phyloP scores from a whole-genome alignment of 2,329 filamentous ascomycete genomes.

The Penicillium frequentans region DNA sequence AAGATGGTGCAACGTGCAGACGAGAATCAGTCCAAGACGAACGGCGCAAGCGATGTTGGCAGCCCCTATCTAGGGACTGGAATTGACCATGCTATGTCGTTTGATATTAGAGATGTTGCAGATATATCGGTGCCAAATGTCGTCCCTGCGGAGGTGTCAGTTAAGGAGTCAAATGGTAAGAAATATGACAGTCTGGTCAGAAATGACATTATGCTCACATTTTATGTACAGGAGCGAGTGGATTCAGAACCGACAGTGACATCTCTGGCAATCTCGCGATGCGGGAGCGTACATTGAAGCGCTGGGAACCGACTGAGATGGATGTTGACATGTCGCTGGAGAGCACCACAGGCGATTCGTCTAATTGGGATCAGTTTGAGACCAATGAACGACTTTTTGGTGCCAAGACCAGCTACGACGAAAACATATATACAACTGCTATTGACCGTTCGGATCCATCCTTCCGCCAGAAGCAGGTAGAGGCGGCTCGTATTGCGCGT shows the following conservation, averaged over 20 bases:
- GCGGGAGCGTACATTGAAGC: constrained; percentile 74
- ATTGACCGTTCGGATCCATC: constrained; percentile 83
- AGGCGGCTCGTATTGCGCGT: constrained; percentile 78
- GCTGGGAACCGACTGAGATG: constrained; percentile 71
- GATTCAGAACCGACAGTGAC: constrained; percentile 83
- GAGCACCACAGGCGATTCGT: constrained; percentile 44
- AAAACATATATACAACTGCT: constrained; percentile 88
- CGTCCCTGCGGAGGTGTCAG: constrained; percentile 50
- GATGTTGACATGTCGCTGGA: constrained; percentile 72
- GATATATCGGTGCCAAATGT: constrained; percentile 58
- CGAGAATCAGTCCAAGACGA: constrained; percentile 35
- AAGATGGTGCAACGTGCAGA: constrained; percentile 64
- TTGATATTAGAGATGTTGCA: constrained; percentile 61
- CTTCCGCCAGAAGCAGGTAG: constrained; percentile 74
- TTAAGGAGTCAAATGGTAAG: constrained; percentile 60
- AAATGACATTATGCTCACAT: background rate
- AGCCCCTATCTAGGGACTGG: constrained; percentile 44
- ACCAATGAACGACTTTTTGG: constrained; percentile 87
- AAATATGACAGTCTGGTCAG: background rate
- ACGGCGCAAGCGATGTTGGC: constrained; percentile 43
- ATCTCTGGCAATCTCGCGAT: constrained; percentile 74
- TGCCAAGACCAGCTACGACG: constrained; percentile 84
- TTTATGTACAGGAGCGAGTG: constrained; percentile 57
- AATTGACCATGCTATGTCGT: constrained; percentile 56
- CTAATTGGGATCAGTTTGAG: constrained; percentile 89